phyloP scores from a whole-genome alignment of 148 eudicot genomes.

The Camellia lanceoleosa region DNA sequence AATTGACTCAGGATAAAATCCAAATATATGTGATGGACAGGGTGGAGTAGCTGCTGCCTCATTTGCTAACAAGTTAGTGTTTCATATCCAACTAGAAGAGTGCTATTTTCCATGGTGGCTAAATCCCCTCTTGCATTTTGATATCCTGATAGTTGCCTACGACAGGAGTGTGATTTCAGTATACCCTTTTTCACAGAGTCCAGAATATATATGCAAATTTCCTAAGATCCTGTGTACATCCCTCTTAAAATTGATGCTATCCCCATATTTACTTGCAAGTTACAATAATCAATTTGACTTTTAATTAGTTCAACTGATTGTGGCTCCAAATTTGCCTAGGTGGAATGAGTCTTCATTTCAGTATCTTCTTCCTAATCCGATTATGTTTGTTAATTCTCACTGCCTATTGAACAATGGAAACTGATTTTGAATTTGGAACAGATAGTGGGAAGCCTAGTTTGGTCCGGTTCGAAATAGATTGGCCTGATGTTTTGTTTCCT shows the following conservation, averaged over 20 bases:
- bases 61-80: constrained; percentile 84
- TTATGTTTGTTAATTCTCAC: background rate
- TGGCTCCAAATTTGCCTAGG: background rate
- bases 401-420: background rate
- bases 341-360: background rate
- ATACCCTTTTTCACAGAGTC: background rate
- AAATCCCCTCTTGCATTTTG: background rate
- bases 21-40: constrained; percentile 80
- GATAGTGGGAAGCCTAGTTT: background rate
- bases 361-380: background rate
- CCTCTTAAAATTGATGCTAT: background rate
- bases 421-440: background rate
- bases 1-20: no score
- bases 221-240: background rate
- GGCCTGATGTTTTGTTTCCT: background rate
- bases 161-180: background rate
- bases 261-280: background rate
- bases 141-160: background rate
- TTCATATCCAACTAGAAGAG: constrained; percentile 5
- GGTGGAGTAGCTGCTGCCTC: constrained; percentile 84
- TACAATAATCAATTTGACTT: background rate
- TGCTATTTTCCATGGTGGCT: background rate
- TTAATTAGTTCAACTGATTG: background rate
- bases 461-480: background rate
- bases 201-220: background rate